Evolutionary conservation across 2,329 filamentous ascomycete genomes (phyloP), one percentile per base, ranked within the genome.

Genomic region (Monilinia polystroma): DNA sequence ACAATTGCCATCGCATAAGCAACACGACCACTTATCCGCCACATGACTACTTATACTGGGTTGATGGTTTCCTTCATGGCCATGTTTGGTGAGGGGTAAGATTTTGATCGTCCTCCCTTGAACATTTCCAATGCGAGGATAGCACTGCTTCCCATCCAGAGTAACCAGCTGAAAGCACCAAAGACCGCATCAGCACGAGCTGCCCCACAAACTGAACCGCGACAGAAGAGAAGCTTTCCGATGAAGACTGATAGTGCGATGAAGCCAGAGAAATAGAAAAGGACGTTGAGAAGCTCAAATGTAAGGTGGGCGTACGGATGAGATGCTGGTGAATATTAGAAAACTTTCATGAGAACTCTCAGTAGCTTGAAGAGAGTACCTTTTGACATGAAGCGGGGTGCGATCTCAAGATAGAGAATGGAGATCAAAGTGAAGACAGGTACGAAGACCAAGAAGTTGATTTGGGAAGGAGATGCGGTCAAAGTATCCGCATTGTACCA

Each of bases 181-280:
- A 87, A 80, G 53, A 81, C 83, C n/a, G 82, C 80, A 68, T 82
- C 80, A 54, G 84, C 83, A 26, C 82, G 82, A 52, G 84, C 84
- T 16, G 83, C 80, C 32, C 79, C 79, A 78, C 86, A 89, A 35
- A 87, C 83, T 49, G 78, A 79, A 53, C 85, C 86, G 38, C 80
- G 79, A 77, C 86, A 88, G 78, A 85, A 85, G 66, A 82, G 76
- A 60, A 88, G 78, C 63, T 78, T 78, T 74, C 80, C 78, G 70
- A 88, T 81, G 77, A 86, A 87, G 69, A 84, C 80, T 54, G 83
- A 79, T 26, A 87, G 80, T 12, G 84, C 84, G 71, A 86, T 80
- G 77, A 87, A 87, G 66, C 85, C 85, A 26, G 81, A 79, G 75
- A 88, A 84, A 78, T 85, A 86, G 74, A 87, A 83, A 66, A 86